Base-by-base conservation (phyloP, 1,284 basidiomycete genomes). In the Anthracocystis setariae region DNA sequence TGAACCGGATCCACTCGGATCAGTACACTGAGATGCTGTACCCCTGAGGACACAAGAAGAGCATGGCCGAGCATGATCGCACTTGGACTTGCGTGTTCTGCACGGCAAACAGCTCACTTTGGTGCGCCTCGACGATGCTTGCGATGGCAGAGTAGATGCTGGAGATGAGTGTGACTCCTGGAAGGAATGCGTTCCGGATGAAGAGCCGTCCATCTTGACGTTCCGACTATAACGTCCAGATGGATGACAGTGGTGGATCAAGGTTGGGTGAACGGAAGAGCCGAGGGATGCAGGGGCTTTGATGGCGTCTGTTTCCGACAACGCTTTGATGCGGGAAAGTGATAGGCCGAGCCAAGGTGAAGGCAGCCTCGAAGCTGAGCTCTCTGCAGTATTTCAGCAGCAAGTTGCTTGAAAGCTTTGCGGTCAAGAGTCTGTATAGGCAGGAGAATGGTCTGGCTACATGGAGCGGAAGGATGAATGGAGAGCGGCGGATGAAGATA, bases 41-140 rank as follows among this genome's bases (percentile, higher is more conserved):
- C 56, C 66, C 25, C 66, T 49, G 5, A 69, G 39, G 1, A 69
- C 48, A 45, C 66, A 69, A 9, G 66, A 69, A 7, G 66, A 69
- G 35, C 66, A 69, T 12, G 66, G 66, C 5, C 60, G 42, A 2
- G 66, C 54, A 38, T 69, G 66, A 37, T 69, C 66, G 45, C 66
- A 69, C 18, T 69, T 69, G 8, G 60, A 63, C 23, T 69, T 69
- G 51, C 66, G 66, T 33, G 47, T 52, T 29, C 60, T 61, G 38
- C 65, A 68, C 0, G 59, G 65, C 12, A 58, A 51, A 29, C 65
- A 68, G 46, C 65, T 68, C n/a, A 68, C 42, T 46, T 62, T 68
- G n/a, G 65, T 58, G 20, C 59, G 29, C 23, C 47, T 56, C 37
- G 59, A 47, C n/a, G 46, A 35, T 1, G 35, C 44, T 37, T 47